Evolutionary conservation across 2,329 filamentous ascomycete genomes (phyloP), one percentile per base, ranked within the genome.

Genomic region (Paramyrothecium sp.): DNA sequence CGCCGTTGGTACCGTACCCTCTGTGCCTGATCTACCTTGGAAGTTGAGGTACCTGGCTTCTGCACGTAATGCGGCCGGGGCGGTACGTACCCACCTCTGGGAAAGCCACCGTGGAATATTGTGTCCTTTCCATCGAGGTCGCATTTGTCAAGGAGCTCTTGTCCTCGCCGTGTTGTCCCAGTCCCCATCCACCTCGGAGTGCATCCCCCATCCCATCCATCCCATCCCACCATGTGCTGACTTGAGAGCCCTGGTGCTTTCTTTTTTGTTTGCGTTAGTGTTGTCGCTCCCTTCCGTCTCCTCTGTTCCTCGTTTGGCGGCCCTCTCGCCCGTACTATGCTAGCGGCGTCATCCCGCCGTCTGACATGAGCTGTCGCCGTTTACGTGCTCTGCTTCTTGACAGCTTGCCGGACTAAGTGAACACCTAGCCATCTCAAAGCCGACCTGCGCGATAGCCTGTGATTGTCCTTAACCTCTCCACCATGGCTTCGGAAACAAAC

Each of bases 401-500:
- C 38, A 34, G 19, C 21, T 57, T 53, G 49, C 44, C 44, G 51
- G 22, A 20, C 58, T 41, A 44, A 34, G 19, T 23, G 26, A 49
- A 33, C 17, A 51, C 19, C 23, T 46, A n/a, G 38, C n/a, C 5
- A 30, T 49, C 54, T 41, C 26, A 16, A 17, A 34, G 19, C n/a
- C 10, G 21, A 22, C 51, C 48, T 38, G 47, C 47, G 21, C 58
- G 30, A 51, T 49, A 26, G 33, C 54, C 47, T 23, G 48, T 56
- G 60, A 68, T 70, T 71, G 67, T 64, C 54, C 63, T 49, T 52
- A 58, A 63, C 57, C 57, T 62, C 60, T 62, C 58, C 63, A 68
- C 56, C 54, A 80, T 80, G 78, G 71, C 76, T 66, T 76, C 75
- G 56, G 70, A 70, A 57, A 63, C 69, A 55, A 58, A 68, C 53